Percentiles rank a stretch among this genome's conserved stretches.
These are phyloP conservation scores for Xylariales sp. DNA, from an alignment of 2,329 filamentous ascomycete species.

Conservation along the genomic window DNA sequence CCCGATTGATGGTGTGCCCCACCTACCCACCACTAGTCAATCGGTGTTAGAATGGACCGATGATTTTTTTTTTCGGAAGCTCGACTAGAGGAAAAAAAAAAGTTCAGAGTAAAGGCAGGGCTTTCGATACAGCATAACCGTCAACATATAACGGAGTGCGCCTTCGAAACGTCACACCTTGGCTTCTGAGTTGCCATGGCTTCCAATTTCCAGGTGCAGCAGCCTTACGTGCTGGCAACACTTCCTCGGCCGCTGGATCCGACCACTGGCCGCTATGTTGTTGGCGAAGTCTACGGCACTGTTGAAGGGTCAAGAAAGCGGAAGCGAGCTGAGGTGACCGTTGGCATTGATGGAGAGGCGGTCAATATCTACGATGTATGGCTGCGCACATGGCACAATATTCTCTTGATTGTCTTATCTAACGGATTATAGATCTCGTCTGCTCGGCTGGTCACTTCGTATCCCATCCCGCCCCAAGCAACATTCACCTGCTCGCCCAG, in stretches of 20 bases:
- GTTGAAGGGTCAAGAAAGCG: constrained; percentile 54
- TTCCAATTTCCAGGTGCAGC: constrained; percentile 57
- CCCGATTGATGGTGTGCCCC: too few species aligned
- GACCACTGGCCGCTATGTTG: constrained; percentile 44
- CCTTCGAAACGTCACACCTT: too few species aligned
- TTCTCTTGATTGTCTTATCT: too few species aligned
- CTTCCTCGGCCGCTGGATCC: constrained; percentile 55
- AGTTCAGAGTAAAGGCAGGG: too few species aligned
- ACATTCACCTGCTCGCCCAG: constrained; percentile 58
- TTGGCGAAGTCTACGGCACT: constrained; percentile 59
- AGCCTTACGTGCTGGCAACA: constrained; percentile 58
- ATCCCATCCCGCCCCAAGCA: constrained; percentile 62
- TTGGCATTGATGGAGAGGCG: constrained; percentile 62
- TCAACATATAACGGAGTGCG: too few species aligned
- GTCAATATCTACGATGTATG: constrained; percentile 59
- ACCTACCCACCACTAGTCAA: too few species aligned
- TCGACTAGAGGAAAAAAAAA: constrained; percentile 4
- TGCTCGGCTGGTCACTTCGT: constrained; percentile 60
- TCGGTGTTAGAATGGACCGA: constrained; percentile 4
- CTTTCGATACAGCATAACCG: too few species aligned
- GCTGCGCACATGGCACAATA: too few species aligned
- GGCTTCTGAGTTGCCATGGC: constrained; percentile 48
- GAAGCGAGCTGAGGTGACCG: constrained; percentile 59
- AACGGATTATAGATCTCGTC: constrained; percentile 46
- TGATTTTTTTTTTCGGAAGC: constrained; percentile 10